Base-by-base conservation (phyloP, 768 basidiomycete species). In the Artomyces pyxidatus region DNA sequence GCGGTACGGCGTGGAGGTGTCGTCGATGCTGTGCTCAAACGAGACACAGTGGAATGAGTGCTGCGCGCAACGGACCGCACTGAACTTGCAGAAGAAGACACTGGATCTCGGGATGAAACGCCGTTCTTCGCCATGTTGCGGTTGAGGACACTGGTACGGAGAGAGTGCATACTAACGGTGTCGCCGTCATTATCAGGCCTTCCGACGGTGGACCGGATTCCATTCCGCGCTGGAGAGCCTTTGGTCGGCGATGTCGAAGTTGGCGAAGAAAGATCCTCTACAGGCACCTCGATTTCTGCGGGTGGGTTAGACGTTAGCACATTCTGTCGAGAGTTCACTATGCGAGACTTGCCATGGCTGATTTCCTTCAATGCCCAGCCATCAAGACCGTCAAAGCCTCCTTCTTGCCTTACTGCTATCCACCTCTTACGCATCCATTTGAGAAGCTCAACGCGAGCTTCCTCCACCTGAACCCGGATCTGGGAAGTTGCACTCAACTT, bases 361-460 rank as follows among this genome's bases (percentile, higher is more conserved):
- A 98, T 90, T 60, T 97, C 95, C 62, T 90, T 85, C 47, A 94
- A 63, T 0, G 86, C 81, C 90, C 91, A 96, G 4, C 74, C 75
- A 42, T 95, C 90, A n/a, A 98, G 71, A 4, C 67, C 61, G 44
- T 85, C 83, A 58, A 97, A 95, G 0, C 88, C 89, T n/a, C 80
- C 78, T 44, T 81, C 80, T 42, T 84, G 79, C 11, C 84, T 74
- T 25, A 92, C 77, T 11, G 70, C 74, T 39, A 84, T 59, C 91
- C 90, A 96, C 4, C 86, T 77, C 50, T 81, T 80, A 7, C 79
- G 78, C 48, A 97, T 76, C 77, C 88, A 93, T 37, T 70, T 68
- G 0, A 88, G 61, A 26, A 93, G 63, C 35, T 84, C 83, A 49
- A 81, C 60, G 1, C 74, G 76, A 3, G 86, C 74, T 51, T 82